phyloP scores from a whole-genome alignment of 2,329 filamentous ascomycete species.

The Capronia coronata region DNA sequence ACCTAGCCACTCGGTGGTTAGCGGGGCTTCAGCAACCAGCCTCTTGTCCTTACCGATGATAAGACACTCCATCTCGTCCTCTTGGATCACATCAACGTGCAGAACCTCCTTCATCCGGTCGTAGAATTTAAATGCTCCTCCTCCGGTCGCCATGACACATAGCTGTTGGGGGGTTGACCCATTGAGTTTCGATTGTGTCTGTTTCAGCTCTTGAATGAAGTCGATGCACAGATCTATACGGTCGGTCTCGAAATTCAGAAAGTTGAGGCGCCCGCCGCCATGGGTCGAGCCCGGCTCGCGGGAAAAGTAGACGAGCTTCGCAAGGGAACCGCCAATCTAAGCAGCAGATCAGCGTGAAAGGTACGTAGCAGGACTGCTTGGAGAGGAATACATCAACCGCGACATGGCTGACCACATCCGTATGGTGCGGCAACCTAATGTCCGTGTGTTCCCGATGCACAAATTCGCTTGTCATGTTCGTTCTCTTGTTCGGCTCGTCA shows the following conservation, averaged over 20 bases:
- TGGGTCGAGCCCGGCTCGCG: constrained; percentile 73
- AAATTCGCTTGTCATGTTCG: constrained; percentile 38
- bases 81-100: constrained; percentile 72
- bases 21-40: neutral
- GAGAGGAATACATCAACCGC: constrained; percentile 70
- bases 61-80: constrained; percentile 98
- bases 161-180: constrained; percentile 65
- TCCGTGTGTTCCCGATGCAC: constrained; percentile 74
- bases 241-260: constrained; percentile 93
- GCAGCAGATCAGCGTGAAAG: constrained; percentile 1
- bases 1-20: constrained; percentile 45
- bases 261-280: constrained; percentile 84
- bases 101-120: constrained; percentile 78
- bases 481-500: constrained; percentile 55
- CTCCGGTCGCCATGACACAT: constrained; percentile 91
- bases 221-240: constrained; percentile 87
- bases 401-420: constrained; percentile 89
- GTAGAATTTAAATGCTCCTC: constrained; percentile 94
- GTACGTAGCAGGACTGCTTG: neutral
- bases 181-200: constrained; percentile 71
- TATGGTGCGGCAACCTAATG: constrained; percentile 94
- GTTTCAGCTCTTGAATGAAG: constrained; percentile 79
- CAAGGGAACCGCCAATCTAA: constrained; percentile 89
- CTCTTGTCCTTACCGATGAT: constrained; percentile 66
- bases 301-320: constrained; percentile 96